A percentile compares a stretch with the other conserved stretches of the same genome.
Evolutionary conservation across 1,139 yeast genomes (phyloP).

Genomic region (Hyphopichia khmerensis): DNA sequence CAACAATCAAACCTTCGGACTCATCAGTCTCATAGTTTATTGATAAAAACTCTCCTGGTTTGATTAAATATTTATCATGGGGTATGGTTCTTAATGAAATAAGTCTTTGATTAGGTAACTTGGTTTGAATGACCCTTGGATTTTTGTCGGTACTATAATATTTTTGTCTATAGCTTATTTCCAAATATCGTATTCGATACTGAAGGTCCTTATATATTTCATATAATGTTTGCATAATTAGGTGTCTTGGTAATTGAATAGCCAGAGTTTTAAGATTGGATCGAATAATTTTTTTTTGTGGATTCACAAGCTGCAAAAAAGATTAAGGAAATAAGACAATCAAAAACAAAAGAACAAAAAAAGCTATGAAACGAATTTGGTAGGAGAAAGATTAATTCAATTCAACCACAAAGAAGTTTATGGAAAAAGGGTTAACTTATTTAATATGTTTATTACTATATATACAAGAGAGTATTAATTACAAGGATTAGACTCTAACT

Average conservation of each 20-base stretch:
- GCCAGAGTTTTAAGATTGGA: background rate
- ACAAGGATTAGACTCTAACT: constrained; percentile 37
- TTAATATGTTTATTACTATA: background rate
- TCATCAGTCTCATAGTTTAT: background rate
- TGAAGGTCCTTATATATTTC: constrained; percentile 19
- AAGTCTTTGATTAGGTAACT: constrained; percentile 35
- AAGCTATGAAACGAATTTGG: too few relatives aligned
- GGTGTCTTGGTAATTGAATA: too few relatives aligned
- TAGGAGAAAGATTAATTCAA: too few relatives aligned
- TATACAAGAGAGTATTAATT: background rate
- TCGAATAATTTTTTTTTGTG: too few relatives aligned
- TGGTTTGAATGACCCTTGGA: constrained; percentile 39
- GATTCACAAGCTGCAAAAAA: too few relatives aligned
- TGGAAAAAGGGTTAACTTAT: too few relatives aligned
- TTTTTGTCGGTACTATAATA: constrained; percentile 40
- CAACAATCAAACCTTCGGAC: background rate
- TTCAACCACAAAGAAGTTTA: background rate
- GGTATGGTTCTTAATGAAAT: constrained; percentile 39
- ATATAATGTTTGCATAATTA: constrained; percentile 1
- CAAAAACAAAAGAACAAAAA: too few relatives aligned
- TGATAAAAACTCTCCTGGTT: constrained; percentile 20
- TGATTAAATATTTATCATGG: constrained; percentile 20
- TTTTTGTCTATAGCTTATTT: constrained; percentile 38
- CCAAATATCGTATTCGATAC: constrained; percentile 28
- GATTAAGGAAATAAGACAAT: too few relatives aligned